Conservation (phyloP, 169 alveolate species). For the Perkinsus marinus region DNA sequence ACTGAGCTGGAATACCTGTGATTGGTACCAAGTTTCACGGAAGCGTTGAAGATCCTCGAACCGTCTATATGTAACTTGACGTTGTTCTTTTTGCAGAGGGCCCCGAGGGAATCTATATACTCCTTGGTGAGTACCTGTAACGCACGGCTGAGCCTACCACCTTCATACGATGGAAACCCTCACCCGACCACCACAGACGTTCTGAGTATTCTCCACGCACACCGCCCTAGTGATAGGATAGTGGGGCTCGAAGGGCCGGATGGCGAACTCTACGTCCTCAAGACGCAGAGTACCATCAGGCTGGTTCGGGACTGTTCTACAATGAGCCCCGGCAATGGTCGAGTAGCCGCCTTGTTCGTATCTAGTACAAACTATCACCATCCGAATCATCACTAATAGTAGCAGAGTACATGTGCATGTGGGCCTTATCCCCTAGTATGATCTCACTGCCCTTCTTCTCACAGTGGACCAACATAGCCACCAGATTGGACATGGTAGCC, state of each 20-base stretch:
- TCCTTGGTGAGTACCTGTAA: neutral
- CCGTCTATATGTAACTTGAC: neutral
- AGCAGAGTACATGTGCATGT: neutral
- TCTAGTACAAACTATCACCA: neutral
- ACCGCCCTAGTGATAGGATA: neutral
- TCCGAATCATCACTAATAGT: neutral
- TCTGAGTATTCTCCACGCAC: neutral
- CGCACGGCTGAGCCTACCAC: neutral
- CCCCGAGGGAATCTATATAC: neutral
- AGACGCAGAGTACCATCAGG: neutral
- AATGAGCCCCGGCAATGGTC: neutral
- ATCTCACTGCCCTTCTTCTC: neutral
- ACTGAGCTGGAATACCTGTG: neutral
- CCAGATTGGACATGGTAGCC: neutral
- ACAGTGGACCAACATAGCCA: neutral
- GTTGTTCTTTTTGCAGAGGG: neutral
- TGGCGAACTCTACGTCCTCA: neutral
- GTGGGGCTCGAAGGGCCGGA: neutral
- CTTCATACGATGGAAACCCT: neutral
- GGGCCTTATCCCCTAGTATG: neutral
- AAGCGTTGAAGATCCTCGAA: neutral
- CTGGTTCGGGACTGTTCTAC: neutral
- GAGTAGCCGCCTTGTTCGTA: neutral
- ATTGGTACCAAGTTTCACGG: neutral
- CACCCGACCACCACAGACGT: neutral